Evolutionary conservation across 306 rosid genomes (phyloP).

Genomic region (Quercus glauca): DNA sequence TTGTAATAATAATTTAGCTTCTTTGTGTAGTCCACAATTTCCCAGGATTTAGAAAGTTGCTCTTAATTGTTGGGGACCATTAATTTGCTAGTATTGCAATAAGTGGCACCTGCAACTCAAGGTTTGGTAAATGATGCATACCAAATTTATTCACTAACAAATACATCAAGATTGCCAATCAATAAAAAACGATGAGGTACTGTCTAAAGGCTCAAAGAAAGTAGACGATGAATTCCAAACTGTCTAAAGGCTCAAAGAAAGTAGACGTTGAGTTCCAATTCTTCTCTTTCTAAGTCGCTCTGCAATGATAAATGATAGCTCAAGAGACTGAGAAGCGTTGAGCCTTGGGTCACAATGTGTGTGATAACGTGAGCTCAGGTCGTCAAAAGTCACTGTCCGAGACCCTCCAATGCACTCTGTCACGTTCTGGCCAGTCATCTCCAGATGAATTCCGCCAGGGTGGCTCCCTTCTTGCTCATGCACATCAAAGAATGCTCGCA

Average conservation of each 20-base stretch:
- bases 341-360: constrained; percentile 79
- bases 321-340: constrained; percentile 78
- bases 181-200: neutral
- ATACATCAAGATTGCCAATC: constrained; percentile 10
- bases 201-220: constrained; percentile 27
- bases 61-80: neutral
- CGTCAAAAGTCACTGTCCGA: constrained; percentile 64
- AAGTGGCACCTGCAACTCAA: constrained; percentile 1
- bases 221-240: constrained; percentile 5
- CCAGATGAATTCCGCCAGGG: constrained; percentile 71
- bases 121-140: neutral
- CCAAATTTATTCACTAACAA: constrained; percentile 20
- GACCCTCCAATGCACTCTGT: constrained; percentile 86
- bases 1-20: neutral
- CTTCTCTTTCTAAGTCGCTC: constrained; percentile 76
- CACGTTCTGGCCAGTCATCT: constrained; percentile 81
- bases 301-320: constrained; percentile 64
- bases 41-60: neutral
- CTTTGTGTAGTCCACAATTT: neutral
- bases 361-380: constrained; percentile 73
- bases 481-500: constrained; percentile 76
- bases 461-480: constrained; percentile 86
- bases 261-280: constrained; percentile 40
- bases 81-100: neutral
- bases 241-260: constrained; percentile 27